phyloP scores from a whole-genome alignment of 345 rosid species.

The Gossypium herbaceum region DNA sequence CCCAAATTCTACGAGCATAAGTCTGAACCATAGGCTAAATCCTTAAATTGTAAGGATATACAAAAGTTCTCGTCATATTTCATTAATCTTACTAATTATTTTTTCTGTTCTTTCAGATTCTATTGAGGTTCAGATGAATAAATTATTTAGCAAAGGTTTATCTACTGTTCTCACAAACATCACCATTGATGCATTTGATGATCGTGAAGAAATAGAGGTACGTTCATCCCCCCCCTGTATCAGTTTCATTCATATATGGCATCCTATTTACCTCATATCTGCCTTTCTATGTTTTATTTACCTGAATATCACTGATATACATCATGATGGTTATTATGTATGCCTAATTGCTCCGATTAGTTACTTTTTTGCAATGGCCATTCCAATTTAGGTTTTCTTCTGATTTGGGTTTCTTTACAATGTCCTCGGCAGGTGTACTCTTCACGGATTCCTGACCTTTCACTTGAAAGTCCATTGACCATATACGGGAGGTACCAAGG shows the following conservation, averaged over 20 bases:
- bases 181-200: conserved; percentile 48
- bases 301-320: neutral
- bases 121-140: conserved; percentile 50
- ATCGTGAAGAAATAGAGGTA: conserved; percentile 79
- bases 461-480: conserved; percentile 43
- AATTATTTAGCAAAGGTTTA: conserved; percentile 46
- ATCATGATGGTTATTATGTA: too few species aligned
- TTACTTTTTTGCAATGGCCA: neutral
- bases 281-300: neutral
- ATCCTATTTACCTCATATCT: neutral
- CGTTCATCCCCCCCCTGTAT: neutral
- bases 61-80: neutral
- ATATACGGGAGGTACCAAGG: conserved; percentile 53
- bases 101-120: conserved; percentile 43
- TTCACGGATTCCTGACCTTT: conserved; percentile 48
- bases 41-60: neutral
- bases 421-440: conserved; percentile 37
- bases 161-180: conserved; percentile 57
- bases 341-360: too few species aligned
- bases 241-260: neutral
- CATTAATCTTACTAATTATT: neutral
- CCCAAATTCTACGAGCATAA: neutral
- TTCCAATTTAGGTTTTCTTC: neutral
- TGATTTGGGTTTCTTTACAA: neutral
- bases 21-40: neutral